These are phyloP conservation scores for Psilocybe cyanescens DNA, from an alignment of 768 basidiomycete genomes.

Conservation along the genomic window DNA sequence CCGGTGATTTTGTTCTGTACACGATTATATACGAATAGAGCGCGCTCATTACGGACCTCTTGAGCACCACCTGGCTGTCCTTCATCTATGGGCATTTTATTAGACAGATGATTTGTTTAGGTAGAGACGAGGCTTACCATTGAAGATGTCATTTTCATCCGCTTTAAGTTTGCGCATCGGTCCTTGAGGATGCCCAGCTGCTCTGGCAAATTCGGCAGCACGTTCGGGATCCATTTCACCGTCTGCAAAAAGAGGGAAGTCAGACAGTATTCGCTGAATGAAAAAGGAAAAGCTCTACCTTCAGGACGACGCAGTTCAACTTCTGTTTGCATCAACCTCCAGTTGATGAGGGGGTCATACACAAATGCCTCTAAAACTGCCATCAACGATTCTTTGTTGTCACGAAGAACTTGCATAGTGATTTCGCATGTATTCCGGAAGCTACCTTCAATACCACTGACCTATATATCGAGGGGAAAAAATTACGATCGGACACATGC, in stretches of 20 bases:
- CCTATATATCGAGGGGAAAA: slow-evolving; percentile 45
- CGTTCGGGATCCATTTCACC: slow-evolving; percentile 50
- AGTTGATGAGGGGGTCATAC: slow-evolving; percentile 97
- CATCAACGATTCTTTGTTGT: slow-evolving; percentile 99
- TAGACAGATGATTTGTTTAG: background rate
- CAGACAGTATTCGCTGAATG: slow-evolving; percentile 2
- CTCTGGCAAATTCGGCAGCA: slow-evolving; percentile 65
- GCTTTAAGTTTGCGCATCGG: slow-evolving; percentile 83
- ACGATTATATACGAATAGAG: slow-evolving; percentile 90
- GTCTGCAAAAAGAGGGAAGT: slow-evolving; percentile 39
- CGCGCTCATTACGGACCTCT: slow-evolving; percentile 91
- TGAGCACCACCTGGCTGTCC: slow-evolving; percentile 68
- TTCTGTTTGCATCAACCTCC: slow-evolving; percentile 90
- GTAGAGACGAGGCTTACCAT: slow-evolving; percentile 52
- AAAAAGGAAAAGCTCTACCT: slow-evolving; percentile 41
- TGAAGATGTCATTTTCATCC: slow-evolving; percentile 94
- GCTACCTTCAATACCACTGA: slow-evolving; percentile 97
- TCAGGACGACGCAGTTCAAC: slow-evolving; percentile 72
- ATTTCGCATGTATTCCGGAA: slow-evolving; percentile 96
- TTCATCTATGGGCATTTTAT: slow-evolving; percentile 32
- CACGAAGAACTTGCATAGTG: slow-evolving; percentile 95
- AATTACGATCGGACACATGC: background rate
- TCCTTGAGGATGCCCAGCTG: slow-evolving; percentile 76
- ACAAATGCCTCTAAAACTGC: slow-evolving; percentile 99
- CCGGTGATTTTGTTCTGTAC: slow-evolving; percentile 96